Evolutionary conservation across 352 stramenopile genomes (phyloP), one percentile per base, ranked within the genome.

Genomic region (Pythium coloratum): DNA sequence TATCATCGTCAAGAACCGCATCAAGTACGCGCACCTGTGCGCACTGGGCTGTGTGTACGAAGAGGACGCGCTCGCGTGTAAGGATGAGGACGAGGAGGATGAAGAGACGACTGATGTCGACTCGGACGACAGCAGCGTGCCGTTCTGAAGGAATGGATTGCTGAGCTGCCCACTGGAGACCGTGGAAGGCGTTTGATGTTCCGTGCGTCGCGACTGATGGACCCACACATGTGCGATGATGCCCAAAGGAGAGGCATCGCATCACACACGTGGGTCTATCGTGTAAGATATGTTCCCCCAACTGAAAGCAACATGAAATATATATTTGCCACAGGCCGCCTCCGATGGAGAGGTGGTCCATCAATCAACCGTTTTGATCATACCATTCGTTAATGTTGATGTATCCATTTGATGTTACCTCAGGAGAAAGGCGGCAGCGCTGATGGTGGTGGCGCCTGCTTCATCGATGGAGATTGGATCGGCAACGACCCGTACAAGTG

Each of bases 1-100:
- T 55, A 71, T 93, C 26, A 89, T 93, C 55, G 72, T 93, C 55
- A 88, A 87, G 71, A 85, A 92, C 64, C 85, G 86, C 53, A 73
- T 91, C 70, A 91, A 90, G 64, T 93, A 92, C 69, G 81, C 85
- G 14, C 61, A 69, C 18, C 89, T 86, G 38, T 88, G 80, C 32
- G 75, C 73, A 54, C 70, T 93, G 30, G 85, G 85, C 20, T 78
- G 78, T 51, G 55, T 93, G 18, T 72, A 73, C 18, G 85, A 93
- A 63, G 80, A 89, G 60, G 55, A 69, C n/a, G 30, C 53, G 32
- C 16, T 66, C 46, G 55, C 5, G 12, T 59, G 44, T 24, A 59
- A 70, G 13, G 57, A 66, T 24, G n/a, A 58, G 34, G 69, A 72
- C 47, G 64, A 67, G 16, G 63, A 75, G 26, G 64, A 71, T 28